These are phyloP conservation scores for Paradendryphiella salina DNA, from an alignment of 2,329 filamentous ascomycete species.

Conservation along the genomic window DNA sequence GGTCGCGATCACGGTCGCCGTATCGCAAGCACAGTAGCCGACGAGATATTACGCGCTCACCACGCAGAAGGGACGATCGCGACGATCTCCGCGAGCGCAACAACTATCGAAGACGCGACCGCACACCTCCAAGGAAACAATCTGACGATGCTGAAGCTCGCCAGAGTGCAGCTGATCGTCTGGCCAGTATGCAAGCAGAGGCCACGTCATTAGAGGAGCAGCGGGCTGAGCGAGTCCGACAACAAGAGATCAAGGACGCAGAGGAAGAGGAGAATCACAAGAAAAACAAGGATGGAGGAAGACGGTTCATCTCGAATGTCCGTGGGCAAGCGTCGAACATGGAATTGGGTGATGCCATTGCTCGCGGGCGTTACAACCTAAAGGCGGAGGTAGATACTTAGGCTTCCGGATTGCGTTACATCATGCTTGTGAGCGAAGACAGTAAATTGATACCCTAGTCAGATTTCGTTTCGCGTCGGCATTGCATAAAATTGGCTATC, in stretches of 20 bases:
- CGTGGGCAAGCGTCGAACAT: slow-evolving; percentile 30
- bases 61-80: slow-evolving; percentile 21
- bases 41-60: slow-evolving; percentile 24
- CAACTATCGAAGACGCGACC: slow-evolving; percentile 28
- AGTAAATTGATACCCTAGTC: slow-evolving; percentile 17
- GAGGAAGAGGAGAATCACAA: slow-evolving; percentile 37
- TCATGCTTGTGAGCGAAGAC: neutral
- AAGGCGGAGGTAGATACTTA: slow-evolving; percentile 24
- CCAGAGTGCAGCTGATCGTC: slow-evolving; percentile 33
- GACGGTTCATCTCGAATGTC: slow-evolving; percentile 30
- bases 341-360: slow-evolving; percentile 36
- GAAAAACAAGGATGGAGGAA: slow-evolving; percentile 30
- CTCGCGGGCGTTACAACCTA: slow-evolving; percentile 30
- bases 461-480: neutral
- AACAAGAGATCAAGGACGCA: slow-evolving; percentile 38
- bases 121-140: slow-evolving; percentile 17
- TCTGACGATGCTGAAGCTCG: slow-evolving; percentile 16
- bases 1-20: slow-evolving; percentile 20
- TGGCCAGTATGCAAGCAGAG: slow-evolving; percentile 43
- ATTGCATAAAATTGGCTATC: neutral
- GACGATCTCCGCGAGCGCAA: slow-evolving; percentile 21
- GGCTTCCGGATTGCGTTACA: neutral
- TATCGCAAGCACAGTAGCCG: slow-evolving; percentile 10
- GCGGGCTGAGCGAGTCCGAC: slow-evolving; percentile 39
- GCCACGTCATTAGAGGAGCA: slow-evolving; percentile 40